phyloP scores from a whole-genome alignment of 257 asterid genomes.

The Paulownia fortunei region DNA sequence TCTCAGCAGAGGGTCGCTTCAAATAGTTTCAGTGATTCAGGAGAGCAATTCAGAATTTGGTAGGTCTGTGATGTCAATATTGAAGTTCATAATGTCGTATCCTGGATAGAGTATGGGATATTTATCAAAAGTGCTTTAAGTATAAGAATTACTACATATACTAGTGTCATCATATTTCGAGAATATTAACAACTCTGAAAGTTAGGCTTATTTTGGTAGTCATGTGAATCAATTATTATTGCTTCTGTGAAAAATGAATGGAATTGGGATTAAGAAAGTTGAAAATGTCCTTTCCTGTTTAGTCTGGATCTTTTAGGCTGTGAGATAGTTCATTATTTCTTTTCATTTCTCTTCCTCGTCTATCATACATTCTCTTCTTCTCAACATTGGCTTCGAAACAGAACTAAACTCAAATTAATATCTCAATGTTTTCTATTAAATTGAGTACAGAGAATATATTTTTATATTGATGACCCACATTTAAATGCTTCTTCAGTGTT shows the following conservation, averaged over 20 bases:
- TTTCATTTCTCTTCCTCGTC: not conserved
- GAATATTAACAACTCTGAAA: slow-evolving; percentile 6
- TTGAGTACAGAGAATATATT: not conserved
- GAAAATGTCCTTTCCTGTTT: not conserved
- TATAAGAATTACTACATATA: not conserved
- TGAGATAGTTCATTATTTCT: not conserved
- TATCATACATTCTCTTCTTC: slow-evolving; percentile 4
- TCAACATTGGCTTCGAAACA: slow-evolving; percentile 5
- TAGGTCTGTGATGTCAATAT: slow-evolving; percentile 1
- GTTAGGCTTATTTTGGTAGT: not conserved
- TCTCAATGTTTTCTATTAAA: not conserved
- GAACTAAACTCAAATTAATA: not conserved
- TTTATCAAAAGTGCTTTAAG: slow-evolving; percentile 13
- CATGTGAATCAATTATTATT: slow-evolving; percentile 7
- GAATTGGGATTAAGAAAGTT: not conserved
- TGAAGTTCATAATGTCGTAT: slow-evolving; percentile 6
- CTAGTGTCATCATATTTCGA: not conserved
- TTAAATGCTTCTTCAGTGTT: slow-evolving; percentile 1
- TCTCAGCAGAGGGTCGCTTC: slow-evolving; percentile 10
- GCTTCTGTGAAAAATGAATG: slow-evolving; percentile 15
- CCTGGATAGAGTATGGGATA: slow-evolving; percentile 4
- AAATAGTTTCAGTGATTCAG: slow-evolving; percentile 3
- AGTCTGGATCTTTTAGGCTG: slow-evolving; percentile 8
- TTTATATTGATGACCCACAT: not conserved
- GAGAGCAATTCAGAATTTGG: slow-evolving; percentile 11